phyloP scores from a whole-genome alignment of 169 alveolate genomes.

The Eimeria acervulina region DNA sequence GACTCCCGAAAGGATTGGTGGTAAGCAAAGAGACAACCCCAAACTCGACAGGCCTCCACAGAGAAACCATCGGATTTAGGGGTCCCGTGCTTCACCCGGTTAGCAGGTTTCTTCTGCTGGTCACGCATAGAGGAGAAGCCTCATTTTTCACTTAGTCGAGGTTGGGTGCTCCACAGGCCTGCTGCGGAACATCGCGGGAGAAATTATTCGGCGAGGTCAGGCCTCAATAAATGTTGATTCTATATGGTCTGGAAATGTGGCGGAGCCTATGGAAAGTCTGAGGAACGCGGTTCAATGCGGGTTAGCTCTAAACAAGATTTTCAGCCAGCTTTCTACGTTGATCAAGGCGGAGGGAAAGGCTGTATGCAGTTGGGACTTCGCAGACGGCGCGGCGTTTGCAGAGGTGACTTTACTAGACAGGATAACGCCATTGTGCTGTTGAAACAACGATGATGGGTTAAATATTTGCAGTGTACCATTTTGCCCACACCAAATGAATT shows the following conservation, averaged over 20 bases:
- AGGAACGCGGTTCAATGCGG: constrained; percentile 95
- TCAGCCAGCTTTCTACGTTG: constrained; percentile 89
- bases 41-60: background rate
- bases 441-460: background rate
- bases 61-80: background rate
- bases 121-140: background rate
- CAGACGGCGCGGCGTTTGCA: constrained; percentile 95
- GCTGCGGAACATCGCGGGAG: constrained; percentile 94
- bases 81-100: background rate
- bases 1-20: constrained; percentile 92
- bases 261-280: constrained; percentile 83
- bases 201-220: constrained; percentile 94
- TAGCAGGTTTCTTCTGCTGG: background rate
- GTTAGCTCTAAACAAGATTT: constrained; percentile 93
- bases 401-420: constrained; percentile 85
- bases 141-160: background rate
- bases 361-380: constrained; percentile 91
- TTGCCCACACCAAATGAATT: background rate
- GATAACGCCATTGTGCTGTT: background rate
- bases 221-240: constrained; percentile 93
- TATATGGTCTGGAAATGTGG: constrained; percentile 90
- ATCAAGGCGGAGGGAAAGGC: constrained; percentile 87
- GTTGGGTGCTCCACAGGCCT: constrained; percentile 88
- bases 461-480: background rate
- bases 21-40: constrained; percentile 30